Conservation (phyloP, 345 rosid species). For the Euphorbia lathyris region DNA sequence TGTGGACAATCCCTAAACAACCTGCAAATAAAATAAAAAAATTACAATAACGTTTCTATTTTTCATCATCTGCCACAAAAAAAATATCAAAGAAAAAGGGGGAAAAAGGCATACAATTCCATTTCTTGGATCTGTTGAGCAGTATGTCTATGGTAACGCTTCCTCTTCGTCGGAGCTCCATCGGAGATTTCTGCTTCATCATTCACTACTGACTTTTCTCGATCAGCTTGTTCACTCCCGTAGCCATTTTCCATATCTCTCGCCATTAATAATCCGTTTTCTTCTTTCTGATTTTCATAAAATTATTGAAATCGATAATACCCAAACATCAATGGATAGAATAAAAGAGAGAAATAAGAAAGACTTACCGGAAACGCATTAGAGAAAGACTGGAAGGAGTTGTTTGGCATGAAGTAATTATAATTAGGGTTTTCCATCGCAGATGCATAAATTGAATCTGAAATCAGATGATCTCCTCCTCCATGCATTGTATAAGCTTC, state of each 20-base stretch:
- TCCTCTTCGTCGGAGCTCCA: slow-evolving; percentile 61
- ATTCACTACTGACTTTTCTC: slow-evolving; percentile 66
- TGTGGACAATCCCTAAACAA: slow-evolving; percentile 92
- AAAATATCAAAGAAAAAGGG: neutral
- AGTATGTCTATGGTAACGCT: slow-evolving; percentile 93
- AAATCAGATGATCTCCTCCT: slow-evolving; percentile 47
- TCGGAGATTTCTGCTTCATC: slow-evolving; percentile 59
- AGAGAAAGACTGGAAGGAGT: slow-evolving; percentile 59
- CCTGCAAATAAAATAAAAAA: slow-evolving; percentile 37
- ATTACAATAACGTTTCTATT: too few relatives aligned
- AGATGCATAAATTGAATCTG: slow-evolving; percentile 53
- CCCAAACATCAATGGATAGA: neutral
- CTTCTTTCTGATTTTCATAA: slow-evolving; percentile 50
- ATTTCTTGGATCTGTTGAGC: slow-evolving; percentile 86
- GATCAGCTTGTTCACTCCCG: slow-evolving; percentile 72
- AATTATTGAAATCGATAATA: too few relatives aligned
- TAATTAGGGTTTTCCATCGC: slow-evolving; percentile 78
- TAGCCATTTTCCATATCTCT: slow-evolving; percentile 67
- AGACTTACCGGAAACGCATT: slow-evolving; percentile 58
- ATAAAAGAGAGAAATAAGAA: neutral
- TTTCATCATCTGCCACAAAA: too few relatives aligned
- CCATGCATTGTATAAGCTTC: too few relatives aligned
- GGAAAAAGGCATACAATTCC: slow-evolving; percentile 68
- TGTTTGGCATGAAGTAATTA: slow-evolving; percentile 45
- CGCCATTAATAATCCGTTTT: slow-evolving; percentile 45